Evolutionary conservation across 345 rosid species (phyloP), one percentile per base, ranked within the genome.

Genomic region (Ailanthus altissimus): DNA sequence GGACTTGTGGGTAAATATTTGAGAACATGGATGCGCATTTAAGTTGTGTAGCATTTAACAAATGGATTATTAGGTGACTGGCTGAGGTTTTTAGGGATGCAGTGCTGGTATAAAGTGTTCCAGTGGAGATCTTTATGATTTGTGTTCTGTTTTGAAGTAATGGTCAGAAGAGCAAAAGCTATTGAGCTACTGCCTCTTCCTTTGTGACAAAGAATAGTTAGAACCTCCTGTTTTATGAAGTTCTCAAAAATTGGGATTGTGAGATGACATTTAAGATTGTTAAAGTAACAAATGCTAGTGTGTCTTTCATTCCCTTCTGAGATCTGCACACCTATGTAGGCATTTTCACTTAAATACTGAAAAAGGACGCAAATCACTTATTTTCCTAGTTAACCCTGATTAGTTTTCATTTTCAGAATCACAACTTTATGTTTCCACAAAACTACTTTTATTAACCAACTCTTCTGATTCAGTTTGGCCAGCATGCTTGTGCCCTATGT

Each of bases 381-480:
- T 5, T 2, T 16, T 16, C 1, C 57, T 53, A 0, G 0, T 18
- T 16, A 53, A 16, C 21, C 57, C 21, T 0, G 21, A 53, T 16
- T 53, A 53, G 57, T 16, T 5, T 53, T 61, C 14, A 26, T 14
- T 61, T 61, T 5, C 18, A 6, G 65, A 61, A 70, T 62, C 43
- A 32, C 38, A 32, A 32, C 38, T 5, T 49, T n/a, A 18, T 15
- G 43, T 69, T 11, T 49, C 6, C 28, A 8, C 25, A 8, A n/a
- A n/a, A 72, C 11, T 32, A 71, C 13, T 54, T 23, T 21, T 5
- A 70, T 61, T 51, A 38, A 23, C 67, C 3, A 59, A 4, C 42
- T 73, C 23, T 57, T 25, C 7, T 70, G 56, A n/a, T 72, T 46
- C 84, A 88, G 91, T 62, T 60, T 84, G 78, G 62, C 75, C 58